Conservation (phyloP, 306 rosid species). For the Quillaja saponaria region DNA sequence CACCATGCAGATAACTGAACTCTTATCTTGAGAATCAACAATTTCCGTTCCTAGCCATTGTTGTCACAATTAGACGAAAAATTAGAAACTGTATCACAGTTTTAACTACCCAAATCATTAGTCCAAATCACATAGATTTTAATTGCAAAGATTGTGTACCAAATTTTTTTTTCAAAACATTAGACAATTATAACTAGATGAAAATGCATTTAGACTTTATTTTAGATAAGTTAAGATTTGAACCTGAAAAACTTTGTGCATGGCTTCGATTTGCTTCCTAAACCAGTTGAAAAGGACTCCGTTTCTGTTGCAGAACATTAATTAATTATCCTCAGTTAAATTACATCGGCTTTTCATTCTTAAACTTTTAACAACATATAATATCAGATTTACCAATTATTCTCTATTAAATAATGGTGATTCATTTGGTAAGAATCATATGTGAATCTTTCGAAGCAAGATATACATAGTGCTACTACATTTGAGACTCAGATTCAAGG, state of each 20-base stretch:
- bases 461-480: not conserved
- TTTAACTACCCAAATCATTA: conserved; percentile 68
- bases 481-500: not conserved
- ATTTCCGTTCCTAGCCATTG: conserved; percentile 67
- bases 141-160: conserved; percentile 31
- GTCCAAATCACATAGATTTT: conserved; percentile 57
- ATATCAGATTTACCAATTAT: conserved; percentile 28
- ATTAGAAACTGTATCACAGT: conserved; percentile 80
- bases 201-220: conserved; percentile 54
- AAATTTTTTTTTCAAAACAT: conserved; percentile 32
- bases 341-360: conserved; percentile 47
- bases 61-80: conserved; percentile 64
- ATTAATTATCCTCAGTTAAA: conserved; percentile 75
- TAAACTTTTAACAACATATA: conserved; percentile 42
- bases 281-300: conserved; percentile 82
- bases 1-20: conserved; percentile 49
- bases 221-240: conserved; percentile 90
- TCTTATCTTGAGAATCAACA: conserved; percentile 53
- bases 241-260: conserved; percentile 99
- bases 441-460: not conserved
- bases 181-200: conserved; percentile 38
- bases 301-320: conserved; percentile 92
- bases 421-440: conserved; percentile 2
- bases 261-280: conserved; percentile 99
- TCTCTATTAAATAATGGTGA: conserved; percentile 17